Base-by-base conservation (phyloP, 345 rosid genomes). In the Pugionium cornutum region DNA sequence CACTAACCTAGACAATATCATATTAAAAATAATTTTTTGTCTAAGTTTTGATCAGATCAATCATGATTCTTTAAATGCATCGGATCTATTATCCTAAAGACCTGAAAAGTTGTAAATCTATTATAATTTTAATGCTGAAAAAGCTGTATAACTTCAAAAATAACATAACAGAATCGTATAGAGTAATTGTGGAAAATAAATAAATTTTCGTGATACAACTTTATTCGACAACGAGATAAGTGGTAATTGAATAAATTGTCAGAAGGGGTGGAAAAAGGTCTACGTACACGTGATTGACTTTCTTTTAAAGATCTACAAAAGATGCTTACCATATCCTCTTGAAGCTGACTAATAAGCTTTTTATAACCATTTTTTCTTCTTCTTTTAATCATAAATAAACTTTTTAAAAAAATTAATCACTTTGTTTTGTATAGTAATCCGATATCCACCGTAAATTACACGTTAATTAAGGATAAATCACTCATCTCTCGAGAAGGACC, bases 221-320 rank as follows among this genome's bases (percentile, higher is more conserved):
- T 62, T 37, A 62, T 54, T 62, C 63, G 57, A 70, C 31, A 70
- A 31, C 1, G 69, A 53, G 57, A 63, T 55, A 39, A 39, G 58
- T 54, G 27, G 30, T 39, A 47, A 25, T 54, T 53, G 18, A 55
- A 70, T 63, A 41, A 33, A 46, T 36, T 32, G 65, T 64, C 65
- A 64, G 64, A 59, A 37, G 46, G 48, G 48, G n/a, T 48, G 37
- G 36, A 49, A 70, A 36, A 32, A 6, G 63, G 51, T 54, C 75
- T 39, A 46, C 35, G 27, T 53, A 41, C 75, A 64, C 70, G 66
- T 64, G 76, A 72, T 57, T 72, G 70, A 72, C 76, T 72, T 64
- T 64, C 32, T 39, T 62, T 31, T 11, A 5, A 48, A 72, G 27
- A 72, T 72, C 66, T 63, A 18, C 27, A 53, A 53, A 69, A 52